phyloP scores from a whole-genome alignment of 257 asterid genomes.

The Solanum rostratum region DNA sequence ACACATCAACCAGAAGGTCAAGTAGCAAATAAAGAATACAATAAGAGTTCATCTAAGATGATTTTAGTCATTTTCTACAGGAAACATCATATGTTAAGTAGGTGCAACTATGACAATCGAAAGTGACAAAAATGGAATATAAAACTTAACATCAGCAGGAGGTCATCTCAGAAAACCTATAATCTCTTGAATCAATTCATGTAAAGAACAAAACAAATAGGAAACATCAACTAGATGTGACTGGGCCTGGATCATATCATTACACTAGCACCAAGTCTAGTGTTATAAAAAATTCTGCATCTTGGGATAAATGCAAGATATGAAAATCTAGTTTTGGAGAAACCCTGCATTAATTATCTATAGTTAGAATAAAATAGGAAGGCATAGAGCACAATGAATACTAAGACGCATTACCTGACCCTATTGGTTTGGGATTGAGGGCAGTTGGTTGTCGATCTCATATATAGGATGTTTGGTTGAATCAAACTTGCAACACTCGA shows the following conservation, averaged over 20 bases:
- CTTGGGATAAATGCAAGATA: not conserved
- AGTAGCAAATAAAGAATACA: not conserved
- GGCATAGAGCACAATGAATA: not conserved
- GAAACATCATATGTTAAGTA: not conserved
- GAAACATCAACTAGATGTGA: not conserved
- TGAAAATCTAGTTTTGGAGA: not conserved
- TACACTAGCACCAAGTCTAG: not conserved
- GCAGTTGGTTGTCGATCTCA: not conserved
- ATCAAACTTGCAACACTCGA: not conserved
- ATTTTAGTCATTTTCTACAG: not conserved
- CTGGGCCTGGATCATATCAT: not conserved
- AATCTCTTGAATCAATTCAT: not conserved
- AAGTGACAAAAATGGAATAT: not conserved
- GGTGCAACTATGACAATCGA: not conserved
- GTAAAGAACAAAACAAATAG: not conserved
- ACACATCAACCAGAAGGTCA: not conserved
- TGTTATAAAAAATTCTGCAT: not conserved
- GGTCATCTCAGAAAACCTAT: not conserved
- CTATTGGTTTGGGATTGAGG: not conserved
- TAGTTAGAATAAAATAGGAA: not conserved
- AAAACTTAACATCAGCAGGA: not conserved
- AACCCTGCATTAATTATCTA: not conserved
- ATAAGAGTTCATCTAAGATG: not conserved
- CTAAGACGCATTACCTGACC: not conserved
- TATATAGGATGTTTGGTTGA: not conserved